Conservation (phyloP, 1,284 basidiomycete species). For the Phenoliferia sp. region DNA sequence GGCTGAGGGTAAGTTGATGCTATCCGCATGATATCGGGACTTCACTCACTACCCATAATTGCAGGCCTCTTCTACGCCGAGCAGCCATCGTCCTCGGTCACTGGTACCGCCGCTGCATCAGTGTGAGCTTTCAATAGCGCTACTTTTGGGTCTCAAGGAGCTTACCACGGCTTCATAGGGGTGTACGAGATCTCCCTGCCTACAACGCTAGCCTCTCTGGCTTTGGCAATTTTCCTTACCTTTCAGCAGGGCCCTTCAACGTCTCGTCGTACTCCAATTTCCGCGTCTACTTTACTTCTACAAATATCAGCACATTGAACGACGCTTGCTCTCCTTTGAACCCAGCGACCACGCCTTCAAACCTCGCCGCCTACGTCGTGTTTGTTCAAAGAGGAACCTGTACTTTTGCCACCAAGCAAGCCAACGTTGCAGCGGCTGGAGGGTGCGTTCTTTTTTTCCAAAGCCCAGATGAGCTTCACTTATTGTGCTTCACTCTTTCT, state of each 20-base stretch:
- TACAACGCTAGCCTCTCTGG: conserved; percentile 37
- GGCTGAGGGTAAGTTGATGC: conserved; percentile 12
- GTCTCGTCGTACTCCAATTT: conserved; percentile 26
- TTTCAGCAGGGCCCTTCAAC: conserved; percentile 25
- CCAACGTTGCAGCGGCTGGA: conserved; percentile 17
- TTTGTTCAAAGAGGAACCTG: conserved; percentile 54
- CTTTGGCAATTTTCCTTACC: conserved; percentile 37
- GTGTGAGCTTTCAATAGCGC: conserved; percentile 1
- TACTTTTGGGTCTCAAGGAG: rapidly evolving
- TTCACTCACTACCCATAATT: too few relatives aligned
- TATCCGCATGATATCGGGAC: too few relatives aligned
- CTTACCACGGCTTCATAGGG: conserved; percentile 6
- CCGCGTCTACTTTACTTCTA: conserved; percentile 37
- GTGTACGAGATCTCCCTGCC: conserved; percentile 4
- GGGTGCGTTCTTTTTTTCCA: conserved; percentile 4
- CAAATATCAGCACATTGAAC: conserved; percentile 41
- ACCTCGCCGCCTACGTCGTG: conserved; percentile 51
- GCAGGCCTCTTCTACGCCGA: conserved; percentile 24
- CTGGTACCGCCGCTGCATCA: conserved; percentile 11
- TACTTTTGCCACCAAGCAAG: conserved; percentile 21
- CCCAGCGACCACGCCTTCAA: conserved; percentile 53
- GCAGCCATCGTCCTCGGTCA: conserved; percentile 12
- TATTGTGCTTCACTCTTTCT: not conserved
- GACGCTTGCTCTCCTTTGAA: conserved; percentile 56
- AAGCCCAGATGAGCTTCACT: not conserved